Evolutionary conservation across 805 yeast genomes (phyloP), one percentile per base, ranked within the genome.

Genomic region (Metschnikowia cerradonensis): DNA sequence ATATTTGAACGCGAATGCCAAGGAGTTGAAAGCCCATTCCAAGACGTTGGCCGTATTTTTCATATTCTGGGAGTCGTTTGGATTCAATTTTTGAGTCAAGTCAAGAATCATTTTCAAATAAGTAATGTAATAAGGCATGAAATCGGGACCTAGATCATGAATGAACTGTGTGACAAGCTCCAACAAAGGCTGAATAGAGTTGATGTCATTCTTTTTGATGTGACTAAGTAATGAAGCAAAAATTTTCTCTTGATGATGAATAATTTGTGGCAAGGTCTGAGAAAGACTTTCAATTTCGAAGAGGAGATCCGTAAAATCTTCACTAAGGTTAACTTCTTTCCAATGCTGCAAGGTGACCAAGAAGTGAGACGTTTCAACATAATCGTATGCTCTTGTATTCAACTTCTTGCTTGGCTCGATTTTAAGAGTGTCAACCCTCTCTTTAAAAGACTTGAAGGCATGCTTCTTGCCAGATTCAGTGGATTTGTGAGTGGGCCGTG

Each of bases 71-170:
- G 88, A 75, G 47, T 71, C 77, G 53, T 72, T 72, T 1, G 75
- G 73, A 52, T 66, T 67, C 17, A 66, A 63, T 8, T 60, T 58
- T 49, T 65, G 46, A 0, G 81, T 74, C 51, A 88, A 62, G 0
- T 70, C 64, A 4, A 77, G 78, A 39, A 91, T 73, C 22, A 78
- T 58, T 0, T 61, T 56, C 43, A 92, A 67, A 0, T 90, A 68
- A 23, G 68, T 64, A 1, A 70, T 70, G 61, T 89, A 90, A 61
- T 72, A 90, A 7, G 79, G 80, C 73, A 90, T 78, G 62, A 91
- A 94, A 58, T 92, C 98, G 2, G 92, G 85, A 8, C 97, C 97
- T 54, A 92, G 71, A 71, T 92, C 99, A 60, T 89, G 97, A 38
- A 90, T 84, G 59, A 94, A 86, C 61, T 90, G 96, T 0, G 96